Evolutionary conservation across 208 protist genomes (phyloP).

Genomic region (Leishmania mexicana): DNA sequence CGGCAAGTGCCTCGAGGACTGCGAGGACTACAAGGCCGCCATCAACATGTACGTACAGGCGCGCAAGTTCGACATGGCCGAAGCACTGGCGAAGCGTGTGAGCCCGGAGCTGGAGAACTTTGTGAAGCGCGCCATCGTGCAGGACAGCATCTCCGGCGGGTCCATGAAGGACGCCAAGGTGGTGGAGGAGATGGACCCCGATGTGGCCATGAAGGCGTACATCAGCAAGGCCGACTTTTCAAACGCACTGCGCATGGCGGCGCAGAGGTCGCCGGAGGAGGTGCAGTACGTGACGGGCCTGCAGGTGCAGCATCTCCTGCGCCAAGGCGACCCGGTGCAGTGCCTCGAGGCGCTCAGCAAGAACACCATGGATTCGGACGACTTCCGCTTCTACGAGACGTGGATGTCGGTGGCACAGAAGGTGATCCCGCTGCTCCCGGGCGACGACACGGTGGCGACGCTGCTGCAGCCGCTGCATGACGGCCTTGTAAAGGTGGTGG

Average conservation of each 20-base stretch:
- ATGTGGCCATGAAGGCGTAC: slow-evolving; percentile 90
- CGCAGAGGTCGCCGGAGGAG: slow-evolving; percentile 66
- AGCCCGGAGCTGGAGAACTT: slow-evolving; percentile 89
- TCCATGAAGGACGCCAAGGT: slow-evolving; percentile 79
- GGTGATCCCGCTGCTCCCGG: slow-evolving; percentile 50
- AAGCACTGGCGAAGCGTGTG: slow-evolving; percentile 83
- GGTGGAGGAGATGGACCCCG: slow-evolving; percentile 89
- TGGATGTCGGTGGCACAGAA: slow-evolving; percentile 75
- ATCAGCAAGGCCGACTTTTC: slow-evolving; percentile 81
- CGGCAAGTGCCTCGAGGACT: slow-evolving; percentile 88
- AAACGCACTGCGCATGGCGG: slow-evolving; percentile 83
- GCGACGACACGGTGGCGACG: slow-evolving; percentile 23
- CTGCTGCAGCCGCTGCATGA: slow-evolving; percentile 61
- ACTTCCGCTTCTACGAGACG: slow-evolving; percentile 91
- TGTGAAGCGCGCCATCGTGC: slow-evolving; percentile 89
- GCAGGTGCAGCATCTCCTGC: slow-evolving; percentile 77
- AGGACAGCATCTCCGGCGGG: slow-evolving; percentile 86
- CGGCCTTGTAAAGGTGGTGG: slow-evolving; percentile 63
- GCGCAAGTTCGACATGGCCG: slow-evolving; percentile 92
- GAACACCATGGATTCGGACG: slow-evolving; percentile 69
- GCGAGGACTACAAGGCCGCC: slow-evolving; percentile 92
- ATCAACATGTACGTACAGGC: slow-evolving; percentile 95
- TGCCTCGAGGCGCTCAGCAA: slow-evolving; percentile 71
- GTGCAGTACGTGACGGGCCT: slow-evolving; percentile 71
- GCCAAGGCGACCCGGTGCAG: slow-evolving; percentile 49